These are phyloP conservation scores for Clavispora fructus DNA, from an alignment of 805 yeast genomes.

Conservation along the genomic window DNA sequence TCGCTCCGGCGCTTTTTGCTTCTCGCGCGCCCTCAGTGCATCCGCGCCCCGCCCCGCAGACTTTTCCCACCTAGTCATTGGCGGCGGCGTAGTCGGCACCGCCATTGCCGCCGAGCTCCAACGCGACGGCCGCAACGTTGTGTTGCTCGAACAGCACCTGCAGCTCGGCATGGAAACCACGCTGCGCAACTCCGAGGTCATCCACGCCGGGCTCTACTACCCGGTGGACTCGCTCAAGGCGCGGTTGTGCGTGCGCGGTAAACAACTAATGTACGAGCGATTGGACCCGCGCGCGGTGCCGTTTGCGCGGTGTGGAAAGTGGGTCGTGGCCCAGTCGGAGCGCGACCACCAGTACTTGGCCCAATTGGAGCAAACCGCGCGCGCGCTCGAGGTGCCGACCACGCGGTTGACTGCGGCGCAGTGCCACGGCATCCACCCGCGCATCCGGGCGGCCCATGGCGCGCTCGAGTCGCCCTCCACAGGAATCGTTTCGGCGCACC, in stretches of 20 bases:
- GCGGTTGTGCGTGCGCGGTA: constrained; percentile 69
- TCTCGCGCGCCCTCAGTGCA: neutral
- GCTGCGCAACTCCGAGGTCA: constrained; percentile 87
- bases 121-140: constrained; percentile 43
- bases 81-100: constrained; percentile 82
- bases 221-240: constrained; percentile 66
- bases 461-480: constrained; percentile 73
- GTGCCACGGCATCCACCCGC: constrained; percentile 56
- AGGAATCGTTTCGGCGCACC: constrained; percentile 81
- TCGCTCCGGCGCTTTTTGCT: too few relatives aligned
- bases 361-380: constrained; percentile 45
- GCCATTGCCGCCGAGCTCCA: constrained; percentile 71
- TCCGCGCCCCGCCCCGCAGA: constrained; percentile 25
- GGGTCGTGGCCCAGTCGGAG: constrained; percentile 81
- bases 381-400: constrained; percentile 50
- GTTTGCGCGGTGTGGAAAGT: constrained; percentile 67
- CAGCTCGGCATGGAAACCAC: constrained; percentile 76
- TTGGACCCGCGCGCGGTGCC: constrained; percentile 39
- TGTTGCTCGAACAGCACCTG: constrained; percentile 64
- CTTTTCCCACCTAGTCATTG: constrained; percentile 68
- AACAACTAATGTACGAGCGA: constrained; percentile 51
- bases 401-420: constrained; percentile 43
- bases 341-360: constrained; percentile 56
- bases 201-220: constrained; percentile 86
- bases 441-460: constrained; percentile 57